Conservation (phyloP, 2,329 filamentous ascomycete genomes). For the Nannizzia gypsea region DNA sequence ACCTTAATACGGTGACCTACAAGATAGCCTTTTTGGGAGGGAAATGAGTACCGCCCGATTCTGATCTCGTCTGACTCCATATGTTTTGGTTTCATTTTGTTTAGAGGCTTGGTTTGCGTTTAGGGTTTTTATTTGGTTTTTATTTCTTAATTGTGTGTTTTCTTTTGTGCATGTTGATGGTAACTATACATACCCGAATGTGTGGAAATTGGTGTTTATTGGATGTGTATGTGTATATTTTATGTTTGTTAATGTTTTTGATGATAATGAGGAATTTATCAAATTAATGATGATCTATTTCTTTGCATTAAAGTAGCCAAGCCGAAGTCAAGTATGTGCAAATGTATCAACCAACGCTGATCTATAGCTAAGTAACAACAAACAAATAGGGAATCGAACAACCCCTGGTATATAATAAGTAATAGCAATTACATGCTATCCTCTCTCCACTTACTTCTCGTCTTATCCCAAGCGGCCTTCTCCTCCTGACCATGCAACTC, state of each 20-base stretch:
- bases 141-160: neutral
- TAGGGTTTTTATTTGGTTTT: neutral
- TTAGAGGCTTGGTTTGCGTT: neutral
- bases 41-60: constrained; percentile 18
- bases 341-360: neutral
- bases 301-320: neutral
- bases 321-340: neutral
- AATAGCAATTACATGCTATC: constrained; percentile 31
- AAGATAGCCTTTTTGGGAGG: constrained; percentile 34
- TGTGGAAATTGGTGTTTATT: neutral
- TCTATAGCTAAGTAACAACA: neutral
- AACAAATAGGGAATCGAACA: neutral
- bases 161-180: neutral
- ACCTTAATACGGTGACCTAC: constrained; percentile 26
- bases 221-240: neutral
- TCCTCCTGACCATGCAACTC: constrained; percentile 34
- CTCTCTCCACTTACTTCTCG: constrained; percentile 39
- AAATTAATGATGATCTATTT: neutral
- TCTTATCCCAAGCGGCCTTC: constrained; percentile 38
- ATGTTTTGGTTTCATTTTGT: neutral
- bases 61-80: neutral
- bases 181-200: neutral
- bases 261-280: neutral
- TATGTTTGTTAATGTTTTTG: neutral
- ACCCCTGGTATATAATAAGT: neutral